Percentiles rank a stretch among this genome's conserved stretches.
phyloP scores from a whole-genome alignment of 2,329 filamentous ascomycete genomes.

The Sarocladiaceae sp. region DNA sequence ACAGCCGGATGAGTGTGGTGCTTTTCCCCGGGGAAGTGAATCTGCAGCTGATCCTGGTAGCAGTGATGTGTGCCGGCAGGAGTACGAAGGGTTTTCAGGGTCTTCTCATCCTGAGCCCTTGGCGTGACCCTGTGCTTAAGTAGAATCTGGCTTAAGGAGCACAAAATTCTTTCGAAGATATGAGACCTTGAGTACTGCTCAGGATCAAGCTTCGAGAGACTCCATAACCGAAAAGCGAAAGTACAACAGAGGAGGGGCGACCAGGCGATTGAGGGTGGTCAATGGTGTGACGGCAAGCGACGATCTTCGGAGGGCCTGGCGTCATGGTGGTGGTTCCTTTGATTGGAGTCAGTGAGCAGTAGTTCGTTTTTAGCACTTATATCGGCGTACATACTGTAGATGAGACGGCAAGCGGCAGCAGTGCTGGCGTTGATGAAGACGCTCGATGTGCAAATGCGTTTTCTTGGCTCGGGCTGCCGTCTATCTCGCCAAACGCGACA shows the following conservation, averaged over 20 bases:
- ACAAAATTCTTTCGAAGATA: no score
- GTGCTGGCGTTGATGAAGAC: neutral
- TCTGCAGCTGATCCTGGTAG: neutral
- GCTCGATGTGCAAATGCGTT: neutral
- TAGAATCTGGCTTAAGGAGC: no score
- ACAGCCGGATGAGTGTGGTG: neutral
- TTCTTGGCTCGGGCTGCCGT: neutral
- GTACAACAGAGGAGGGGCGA: neutral
- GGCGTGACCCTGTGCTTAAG: no score
- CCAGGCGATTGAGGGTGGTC: neutral
- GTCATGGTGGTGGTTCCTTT: neutral
- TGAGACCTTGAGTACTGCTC: neutral
- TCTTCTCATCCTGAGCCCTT: neutral
- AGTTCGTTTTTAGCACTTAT: no score
- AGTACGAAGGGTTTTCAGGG: slow-evolving; percentile 6
- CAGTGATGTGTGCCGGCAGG: neutral
- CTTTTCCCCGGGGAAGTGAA: neutral
- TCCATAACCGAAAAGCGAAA: neutral
- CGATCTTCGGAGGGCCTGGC: neutral
- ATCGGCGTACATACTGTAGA: no score
- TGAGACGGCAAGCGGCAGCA: neutral
- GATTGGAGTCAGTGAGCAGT: no score
- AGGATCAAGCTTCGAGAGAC: neutral
- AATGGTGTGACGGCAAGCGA: slow-evolving; percentile 1
- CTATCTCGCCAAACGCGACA: neutral